phyloP scores from a whole-genome alignment of 2,329 filamentous ascomycete species.

The Aspergillus calidoustus region DNA sequence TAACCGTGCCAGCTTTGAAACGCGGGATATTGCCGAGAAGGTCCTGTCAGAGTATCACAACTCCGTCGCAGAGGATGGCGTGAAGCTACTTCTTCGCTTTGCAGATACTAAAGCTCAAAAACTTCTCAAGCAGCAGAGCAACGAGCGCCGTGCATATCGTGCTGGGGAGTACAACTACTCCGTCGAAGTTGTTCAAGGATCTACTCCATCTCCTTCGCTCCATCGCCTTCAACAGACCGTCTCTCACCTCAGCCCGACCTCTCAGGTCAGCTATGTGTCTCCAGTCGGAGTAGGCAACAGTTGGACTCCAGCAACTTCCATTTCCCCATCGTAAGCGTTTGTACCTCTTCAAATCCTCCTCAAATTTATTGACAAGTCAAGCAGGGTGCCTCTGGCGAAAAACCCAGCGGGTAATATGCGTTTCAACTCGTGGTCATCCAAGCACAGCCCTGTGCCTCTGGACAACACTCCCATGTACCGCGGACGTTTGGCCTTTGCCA shows the following conservation, averaged over 20 bases:
- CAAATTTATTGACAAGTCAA: constrained; percentile 33
- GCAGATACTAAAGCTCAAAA: constrained; percentile 97
- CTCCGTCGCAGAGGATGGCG: constrained; percentile 73
- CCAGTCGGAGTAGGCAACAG: constrained; percentile 46
- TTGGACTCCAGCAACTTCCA: constrained; percentile 54
- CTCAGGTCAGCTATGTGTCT: constrained; percentile 49
- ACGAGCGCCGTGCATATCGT: constrained; percentile 91
- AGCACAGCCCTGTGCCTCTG: constrained; percentile 40
- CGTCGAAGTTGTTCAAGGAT: constrained; percentile 51
- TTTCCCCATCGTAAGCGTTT: constrained; percentile 52
- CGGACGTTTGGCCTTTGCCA: constrained; percentile 31
- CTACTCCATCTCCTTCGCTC: constrained; percentile 49
- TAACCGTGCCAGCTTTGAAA: constrained; percentile 72
- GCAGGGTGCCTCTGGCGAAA: constrained; percentile 46
- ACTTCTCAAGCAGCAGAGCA: constrained; percentile 92
- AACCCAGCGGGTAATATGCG: constrained; percentile 41
- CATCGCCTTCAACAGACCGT: constrained; percentile 46
- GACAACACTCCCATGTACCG: constrained; percentile 46
- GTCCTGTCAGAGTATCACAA: constrained; percentile 89
- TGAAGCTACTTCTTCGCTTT: constrained; percentile 91
- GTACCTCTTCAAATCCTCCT: constrained; percentile 1
- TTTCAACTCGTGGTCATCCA: constrained; percentile 44
- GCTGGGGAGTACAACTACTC: constrained; percentile 86
- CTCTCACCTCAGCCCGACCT: constrained; percentile 48
- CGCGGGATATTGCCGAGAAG: constrained; percentile 84